phyloP scores from a whole-genome alignment of 352 stramenopile genomes.

The Globisporangium okanoganense region DNA sequence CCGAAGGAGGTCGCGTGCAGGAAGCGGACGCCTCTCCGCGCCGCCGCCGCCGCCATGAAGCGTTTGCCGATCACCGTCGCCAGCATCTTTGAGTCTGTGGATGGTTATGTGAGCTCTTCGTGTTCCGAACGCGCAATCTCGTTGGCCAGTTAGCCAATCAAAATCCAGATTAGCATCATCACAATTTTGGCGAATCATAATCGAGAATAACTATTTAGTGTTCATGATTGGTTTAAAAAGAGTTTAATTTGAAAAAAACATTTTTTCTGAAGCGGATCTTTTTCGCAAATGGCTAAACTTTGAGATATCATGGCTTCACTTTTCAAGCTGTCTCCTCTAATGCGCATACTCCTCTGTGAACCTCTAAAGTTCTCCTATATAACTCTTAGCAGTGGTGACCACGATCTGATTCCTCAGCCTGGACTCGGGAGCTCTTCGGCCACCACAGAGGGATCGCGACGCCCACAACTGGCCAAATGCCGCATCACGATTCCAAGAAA shows the following conservation, averaged over 20 bases:
- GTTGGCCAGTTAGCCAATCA: background rate
- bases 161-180: background rate
- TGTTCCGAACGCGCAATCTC: background rate
- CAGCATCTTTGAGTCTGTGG: background rate
- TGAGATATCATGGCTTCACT: too few relatives aligned
- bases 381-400: slow-evolving; percentile 17
- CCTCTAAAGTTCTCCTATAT: too few relatives aligned
- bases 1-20: slow-evolving; percentile 4
- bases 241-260: too few relatives aligned
- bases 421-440: slow-evolving; percentile 19
- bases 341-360: too few relatives aligned
- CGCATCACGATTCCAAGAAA: slow-evolving; percentile 29
- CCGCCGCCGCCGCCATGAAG: background rate
- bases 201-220: too few relatives aligned
- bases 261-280: too few relatives aligned
- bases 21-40: background rate
- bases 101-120: background rate
- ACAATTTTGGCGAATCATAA: background rate
- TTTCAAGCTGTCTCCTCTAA: too few relatives aligned
- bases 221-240: too few relatives aligned
- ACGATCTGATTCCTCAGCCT: slow-evolving; percentile 67
- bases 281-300: too few relatives aligned
- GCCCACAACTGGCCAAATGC: slow-evolving; percentile 41
- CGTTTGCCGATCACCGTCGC: slow-evolving; percentile 1
- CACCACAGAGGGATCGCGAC: slow-evolving; percentile 3